Percentiles rank a stretch among this genome's conserved stretches.
phyloP scores from a whole-genome alignment of 2,329 filamentous ascomycete species.

The Xylariaceae sp. region DNA sequence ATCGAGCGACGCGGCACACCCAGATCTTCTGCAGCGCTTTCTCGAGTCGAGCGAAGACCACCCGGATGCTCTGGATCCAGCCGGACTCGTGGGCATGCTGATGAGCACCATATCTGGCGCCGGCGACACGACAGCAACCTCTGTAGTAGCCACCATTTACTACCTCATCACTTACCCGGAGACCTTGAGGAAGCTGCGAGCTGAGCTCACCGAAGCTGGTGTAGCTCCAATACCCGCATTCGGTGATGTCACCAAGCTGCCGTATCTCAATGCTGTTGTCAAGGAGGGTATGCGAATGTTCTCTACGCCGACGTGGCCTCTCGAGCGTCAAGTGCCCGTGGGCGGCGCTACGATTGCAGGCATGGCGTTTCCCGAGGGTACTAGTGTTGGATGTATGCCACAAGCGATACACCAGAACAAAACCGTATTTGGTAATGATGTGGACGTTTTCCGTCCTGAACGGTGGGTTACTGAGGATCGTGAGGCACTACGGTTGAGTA shows the following conservation, averaged over 20 bases:
- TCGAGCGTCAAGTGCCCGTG: slow-evolving; percentile 20
- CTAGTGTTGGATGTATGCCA: slow-evolving; percentile 21
- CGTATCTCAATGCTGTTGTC: slow-evolving; percentile 23
- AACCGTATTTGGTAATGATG: slow-evolving; percentile 20
- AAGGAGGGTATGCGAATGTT: slow-evolving; percentile 22
- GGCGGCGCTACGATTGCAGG: slow-evolving; percentile 23
- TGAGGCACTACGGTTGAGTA: slow-evolving; percentile 18
- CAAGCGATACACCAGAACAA: slow-evolving; percentile 17
- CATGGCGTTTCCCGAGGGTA: slow-evolving; percentile 23
- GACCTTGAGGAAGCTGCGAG: slow-evolving; percentile 38
- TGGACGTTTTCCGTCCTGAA: slow-evolving; percentile 19
- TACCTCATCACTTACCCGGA: slow-evolving; percentile 47
- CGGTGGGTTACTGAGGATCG: slow-evolving; percentile 22
- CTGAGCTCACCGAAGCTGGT: slow-evolving; percentile 14
- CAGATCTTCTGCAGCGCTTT: slow-evolving; percentile 22
- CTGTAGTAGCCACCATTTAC: slow-evolving; percentile 11
- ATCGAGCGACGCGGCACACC: not conserved
- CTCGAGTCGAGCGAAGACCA: slow-evolving; percentile 19
- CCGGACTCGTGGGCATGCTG: slow-evolving; percentile 20
- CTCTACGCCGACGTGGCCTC: slow-evolving; percentile 9
- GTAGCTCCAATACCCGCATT: slow-evolving; percentile 18
- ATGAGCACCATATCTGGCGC: slow-evolving; percentile 26
- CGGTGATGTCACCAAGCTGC: slow-evolving; percentile 18
- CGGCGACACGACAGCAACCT: slow-evolving; percentile 23
- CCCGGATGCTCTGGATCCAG: slow-evolving; percentile 17